Evolutionary conservation across 345 rosid genomes (phyloP).

Genomic region (Rhodomyrtus tomentosa): DNA sequence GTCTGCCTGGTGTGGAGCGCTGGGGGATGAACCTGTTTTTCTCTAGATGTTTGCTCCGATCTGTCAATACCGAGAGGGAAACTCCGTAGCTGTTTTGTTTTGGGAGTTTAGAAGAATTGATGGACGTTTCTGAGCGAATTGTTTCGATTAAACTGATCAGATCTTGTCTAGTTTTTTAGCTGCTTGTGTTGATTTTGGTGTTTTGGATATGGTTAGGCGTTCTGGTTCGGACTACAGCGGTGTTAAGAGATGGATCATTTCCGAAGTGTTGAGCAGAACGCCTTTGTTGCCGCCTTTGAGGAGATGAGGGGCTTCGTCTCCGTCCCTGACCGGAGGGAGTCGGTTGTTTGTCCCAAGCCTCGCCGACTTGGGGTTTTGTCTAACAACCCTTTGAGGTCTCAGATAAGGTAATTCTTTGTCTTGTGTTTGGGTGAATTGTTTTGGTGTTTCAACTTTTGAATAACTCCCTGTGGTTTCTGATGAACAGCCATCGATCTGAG

Average conservation of each 20-base stretch:
- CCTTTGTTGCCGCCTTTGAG: slow-evolving; percentile 34
- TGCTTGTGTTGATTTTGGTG: background rate
- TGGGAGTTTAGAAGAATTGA: background rate
- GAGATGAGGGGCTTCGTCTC: slow-evolving; percentile 41
- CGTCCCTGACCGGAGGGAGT: slow-evolving; percentile 32
- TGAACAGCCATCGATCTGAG: slow-evolving; percentile 50
- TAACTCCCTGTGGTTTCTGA: background rate
- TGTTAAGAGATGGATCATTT: slow-evolving; percentile 49
- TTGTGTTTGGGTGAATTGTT: background rate
- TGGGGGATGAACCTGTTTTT: background rate
- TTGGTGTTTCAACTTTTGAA: background rate
- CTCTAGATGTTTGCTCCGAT: background rate
- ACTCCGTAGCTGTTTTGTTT: background rate
- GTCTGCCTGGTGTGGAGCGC: background rate
- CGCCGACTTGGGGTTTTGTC: slow-evolving; percentile 45
- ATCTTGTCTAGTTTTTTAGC: background rate
- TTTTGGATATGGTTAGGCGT: background rate
- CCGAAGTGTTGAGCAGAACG: slow-evolving; percentile 58
- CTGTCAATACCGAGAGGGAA: background rate
- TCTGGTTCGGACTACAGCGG: background rate
- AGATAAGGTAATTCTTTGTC: slow-evolving; percentile 28
- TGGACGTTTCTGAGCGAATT: background rate
- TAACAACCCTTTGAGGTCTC: slow-evolving; percentile 33
- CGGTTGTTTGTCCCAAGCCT: slow-evolving; percentile 84
- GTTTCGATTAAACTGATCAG: background rate